These are phyloP conservation scores for Musa schizocarpa DNA, from an alignment of 176 grass and related monocot species.

Conservation along the genomic window DNA sequence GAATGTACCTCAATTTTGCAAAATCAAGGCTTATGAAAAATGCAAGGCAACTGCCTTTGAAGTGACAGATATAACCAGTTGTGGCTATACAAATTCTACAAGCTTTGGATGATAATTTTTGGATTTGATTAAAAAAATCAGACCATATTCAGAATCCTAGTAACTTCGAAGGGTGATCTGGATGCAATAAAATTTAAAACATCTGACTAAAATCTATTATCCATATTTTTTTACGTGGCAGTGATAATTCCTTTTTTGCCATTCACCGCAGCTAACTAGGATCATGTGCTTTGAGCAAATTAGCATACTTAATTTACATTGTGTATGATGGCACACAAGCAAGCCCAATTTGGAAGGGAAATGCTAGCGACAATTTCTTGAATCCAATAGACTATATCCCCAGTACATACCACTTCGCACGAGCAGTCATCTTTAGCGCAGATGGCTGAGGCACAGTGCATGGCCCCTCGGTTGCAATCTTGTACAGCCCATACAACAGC, in stretches of 20 bases:
- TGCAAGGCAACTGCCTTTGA: neutral
- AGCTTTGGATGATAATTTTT: too few relatives aligned
- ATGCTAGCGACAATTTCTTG: neutral
- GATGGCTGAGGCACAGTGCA: conserved; percentile 82
- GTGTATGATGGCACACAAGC: too few relatives aligned
- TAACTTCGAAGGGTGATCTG: too few relatives aligned
- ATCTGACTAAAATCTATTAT: too few relatives aligned
- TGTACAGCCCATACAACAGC: conserved; percentile 82
- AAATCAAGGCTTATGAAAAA: neutral
- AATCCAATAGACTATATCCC: neutral
- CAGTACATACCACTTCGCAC: conserved; percentile 66
- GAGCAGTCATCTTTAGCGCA: conserved; percentile 75
- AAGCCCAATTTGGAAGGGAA: neutral
- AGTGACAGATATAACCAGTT: neutral
- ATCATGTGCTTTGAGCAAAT: neutral
- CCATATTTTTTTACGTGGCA: too few relatives aligned
- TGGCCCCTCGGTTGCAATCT: conserved; percentile 94
- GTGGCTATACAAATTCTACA: too few relatives aligned
- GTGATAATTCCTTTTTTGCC: neutral
- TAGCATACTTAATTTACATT: too few relatives aligned
- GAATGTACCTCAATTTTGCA: neutral
- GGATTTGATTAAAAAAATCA: too few relatives aligned
- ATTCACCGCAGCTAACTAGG: neutral
- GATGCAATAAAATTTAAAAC: too few relatives aligned
- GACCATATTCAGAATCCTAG: too few relatives aligned